Evolutionary conservation across 495 filamentous ascomycete species (phyloP).

Genomic region (Echria macrotheca): DNA sequence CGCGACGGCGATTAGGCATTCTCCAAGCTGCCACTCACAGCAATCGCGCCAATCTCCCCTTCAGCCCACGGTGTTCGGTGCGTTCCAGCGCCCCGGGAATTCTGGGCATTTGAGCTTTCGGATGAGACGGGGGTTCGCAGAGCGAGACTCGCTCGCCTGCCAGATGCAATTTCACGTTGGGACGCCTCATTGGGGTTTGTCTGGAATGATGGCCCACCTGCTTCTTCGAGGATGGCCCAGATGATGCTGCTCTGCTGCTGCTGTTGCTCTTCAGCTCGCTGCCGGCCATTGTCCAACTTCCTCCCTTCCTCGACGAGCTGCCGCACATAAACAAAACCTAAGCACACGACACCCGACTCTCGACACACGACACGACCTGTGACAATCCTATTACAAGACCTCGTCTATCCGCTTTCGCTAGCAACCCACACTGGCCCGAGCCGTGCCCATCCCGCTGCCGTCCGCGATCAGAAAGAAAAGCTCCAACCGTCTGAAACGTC

Average conservation of each 20-base stretch:
- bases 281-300: background rate
- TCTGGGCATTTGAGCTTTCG: background rate
- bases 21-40: no score
- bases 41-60: no score
- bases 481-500: constrained; percentile 10
- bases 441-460: background rate
- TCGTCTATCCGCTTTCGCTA: background rate
- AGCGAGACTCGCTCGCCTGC: background rate
- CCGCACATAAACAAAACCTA: background rate
- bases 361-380: no score
- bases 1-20: no score
- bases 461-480: background rate
- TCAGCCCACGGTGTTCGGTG: no score
- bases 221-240: constrained; percentile 1
- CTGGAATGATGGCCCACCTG: constrained; percentile 5
- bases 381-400: constrained; percentile 2
- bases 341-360: constrained; percentile 8
- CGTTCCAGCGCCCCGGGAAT: no score
- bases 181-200: constrained; percentile 6
- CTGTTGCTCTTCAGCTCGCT: background rate
- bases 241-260: no score
- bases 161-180: background rate
- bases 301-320: background rate
- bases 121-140: background rate
- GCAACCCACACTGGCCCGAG: no score